Evolutionary conservation across 1,139 yeast genomes (phyloP).

Genomic region (Waltiozyma sp.): DNA sequence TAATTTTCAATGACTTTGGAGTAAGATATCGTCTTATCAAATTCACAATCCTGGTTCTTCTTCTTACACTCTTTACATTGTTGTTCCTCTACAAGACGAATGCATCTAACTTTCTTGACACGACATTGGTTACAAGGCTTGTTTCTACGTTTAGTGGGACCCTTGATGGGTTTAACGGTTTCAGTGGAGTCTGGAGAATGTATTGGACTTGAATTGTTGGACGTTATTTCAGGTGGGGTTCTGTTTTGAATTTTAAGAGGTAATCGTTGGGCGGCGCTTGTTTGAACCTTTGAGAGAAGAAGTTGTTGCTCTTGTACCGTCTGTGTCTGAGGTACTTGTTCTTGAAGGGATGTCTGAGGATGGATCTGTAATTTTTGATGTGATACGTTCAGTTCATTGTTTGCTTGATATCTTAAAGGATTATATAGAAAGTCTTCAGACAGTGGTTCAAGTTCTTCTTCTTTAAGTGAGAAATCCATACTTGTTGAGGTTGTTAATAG

Average conservation of each 20-base stretch:
- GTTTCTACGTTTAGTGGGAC: background rate
- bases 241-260: background rate
- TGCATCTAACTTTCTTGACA: background rate
- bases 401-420: background rate
- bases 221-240: background rate
- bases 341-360: no score
- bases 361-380: no score
- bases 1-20: background rate
- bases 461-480: background rate
- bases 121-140: background rate
- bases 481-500: no score
- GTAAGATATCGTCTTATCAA: background rate
- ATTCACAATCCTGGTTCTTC: background rate
- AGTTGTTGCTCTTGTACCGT: no score
- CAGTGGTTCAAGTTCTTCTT: background rate
- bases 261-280: no score
- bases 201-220: background rate
- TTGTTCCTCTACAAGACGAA: background rate
- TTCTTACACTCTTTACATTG: background rate
- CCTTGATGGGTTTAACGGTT: background rate
- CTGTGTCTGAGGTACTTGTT: no score
- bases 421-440: constrained; percentile 1
- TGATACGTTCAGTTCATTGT: background rate
- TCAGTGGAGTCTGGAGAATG: background rate
- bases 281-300: no score